A percentile compares a stretch with the other conserved stretches of the same genome.
These are phyloP conservation scores for Podochytrium sp. DNA, from an alignment of 192 early-diverging fungal genomes.

Conservation along the genomic window DNA sequence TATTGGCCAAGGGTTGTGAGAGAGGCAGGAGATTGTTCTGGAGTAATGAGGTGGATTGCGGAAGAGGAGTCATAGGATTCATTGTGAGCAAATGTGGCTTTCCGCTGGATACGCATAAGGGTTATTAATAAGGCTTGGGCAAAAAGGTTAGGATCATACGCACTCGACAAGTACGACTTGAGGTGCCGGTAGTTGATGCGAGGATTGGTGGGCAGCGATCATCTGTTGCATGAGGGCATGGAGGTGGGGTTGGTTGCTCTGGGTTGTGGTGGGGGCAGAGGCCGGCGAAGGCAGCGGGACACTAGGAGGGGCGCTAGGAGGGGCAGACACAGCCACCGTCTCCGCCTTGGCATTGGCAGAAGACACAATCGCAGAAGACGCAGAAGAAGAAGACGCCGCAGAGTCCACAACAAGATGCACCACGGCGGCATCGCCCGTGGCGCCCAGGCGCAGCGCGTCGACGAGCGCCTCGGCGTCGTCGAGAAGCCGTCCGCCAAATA, in stretches of 20 bases:
- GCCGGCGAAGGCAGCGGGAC: too few relatives aligned
- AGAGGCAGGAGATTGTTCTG: too few relatives aligned
- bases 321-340: background rate
- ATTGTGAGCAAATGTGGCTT: slow-evolving; percentile 2
- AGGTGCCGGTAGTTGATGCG: background rate
- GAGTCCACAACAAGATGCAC: background rate
- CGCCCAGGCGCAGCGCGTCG: background rate
- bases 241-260: too few relatives aligned
- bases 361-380: background rate
- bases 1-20: too few relatives aligned
- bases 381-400: background rate
- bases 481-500: background rate
- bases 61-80: background rate
- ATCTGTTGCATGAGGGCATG: background rate
- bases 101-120: background rate
- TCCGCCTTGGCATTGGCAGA: background rate
- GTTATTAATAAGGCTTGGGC: background rate
- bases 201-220: background rate
- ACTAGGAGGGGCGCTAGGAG: too few relatives aligned
- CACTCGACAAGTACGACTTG: background rate
- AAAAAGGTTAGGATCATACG: background rate
- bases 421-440: background rate
- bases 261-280: too few relatives aligned
- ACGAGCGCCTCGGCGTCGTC: background rate
- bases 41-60: background rate